phyloP scores from a whole-genome alignment of 371 early-diverging fungal species.

The Fennellomyces sp. region DNA sequence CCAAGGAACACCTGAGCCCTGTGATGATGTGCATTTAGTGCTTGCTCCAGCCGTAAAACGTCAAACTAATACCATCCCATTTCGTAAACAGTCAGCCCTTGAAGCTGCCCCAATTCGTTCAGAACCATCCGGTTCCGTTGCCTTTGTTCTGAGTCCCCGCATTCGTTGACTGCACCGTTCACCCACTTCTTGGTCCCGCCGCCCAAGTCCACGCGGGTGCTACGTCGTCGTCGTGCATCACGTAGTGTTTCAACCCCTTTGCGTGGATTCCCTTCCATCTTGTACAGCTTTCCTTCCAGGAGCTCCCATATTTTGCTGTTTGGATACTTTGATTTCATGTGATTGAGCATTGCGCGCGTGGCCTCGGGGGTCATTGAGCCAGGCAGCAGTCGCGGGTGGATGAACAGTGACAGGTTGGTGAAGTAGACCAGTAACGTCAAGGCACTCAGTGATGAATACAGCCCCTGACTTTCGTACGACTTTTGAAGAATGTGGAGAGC shows the following conservation, averaged over 20 bases:
- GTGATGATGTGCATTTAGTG: no score
- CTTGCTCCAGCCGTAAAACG: no score
- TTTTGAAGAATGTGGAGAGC: conserved; percentile 41
- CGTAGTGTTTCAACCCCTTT: conserved; percentile 44
- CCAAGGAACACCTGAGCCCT: conserved; percentile 57
- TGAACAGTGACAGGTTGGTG: conserved; percentile 49
- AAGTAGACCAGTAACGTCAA: conserved; percentile 45
- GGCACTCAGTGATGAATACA: conserved; percentile 45
- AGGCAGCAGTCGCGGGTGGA: conserved; percentile 46
- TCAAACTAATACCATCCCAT: conserved; percentile 60
- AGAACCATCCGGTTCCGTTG: conserved; percentile 11
- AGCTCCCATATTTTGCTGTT: conserved; percentile 48
- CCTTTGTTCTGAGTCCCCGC: background rate
- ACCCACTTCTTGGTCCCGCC: conserved; percentile 7
- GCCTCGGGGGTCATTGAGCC: conserved; percentile 35
- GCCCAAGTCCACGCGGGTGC: background rate
- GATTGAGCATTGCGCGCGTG: conserved; percentile 33
- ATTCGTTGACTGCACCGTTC: no score
- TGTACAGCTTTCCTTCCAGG: conserved; percentile 47
- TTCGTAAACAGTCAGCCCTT: conserved; percentile 48
- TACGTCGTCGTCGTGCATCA: conserved; percentile 38
- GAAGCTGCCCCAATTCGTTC: conserved; percentile 39
- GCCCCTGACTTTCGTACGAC: conserved; percentile 37
- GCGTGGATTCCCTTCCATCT: conserved; percentile 48
- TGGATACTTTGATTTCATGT: conserved; percentile 41